Evolutionary conservation across 2,329 filamentous ascomycete species (phyloP).

Genomic region (Aspergillus sergii): DNA sequence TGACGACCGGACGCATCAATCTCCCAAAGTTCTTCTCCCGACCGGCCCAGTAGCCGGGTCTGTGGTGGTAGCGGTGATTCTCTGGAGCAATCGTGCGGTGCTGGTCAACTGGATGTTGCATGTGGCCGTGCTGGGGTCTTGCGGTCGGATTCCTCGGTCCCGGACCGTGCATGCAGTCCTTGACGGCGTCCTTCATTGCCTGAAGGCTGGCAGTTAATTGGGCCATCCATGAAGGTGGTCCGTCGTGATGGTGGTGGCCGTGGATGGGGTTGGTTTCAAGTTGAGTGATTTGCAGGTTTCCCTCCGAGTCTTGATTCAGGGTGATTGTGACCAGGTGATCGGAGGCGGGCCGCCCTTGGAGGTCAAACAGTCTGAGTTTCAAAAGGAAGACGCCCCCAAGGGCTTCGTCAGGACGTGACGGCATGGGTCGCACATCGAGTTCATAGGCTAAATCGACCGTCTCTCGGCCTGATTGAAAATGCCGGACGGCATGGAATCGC

Average conservation of each 20-base stretch:
- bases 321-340: constrained; percentile 32
- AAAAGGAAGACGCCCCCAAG: constrained; percentile 25
- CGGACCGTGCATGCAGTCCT: constrained; percentile 5
- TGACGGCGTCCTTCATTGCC: constrained; percentile 13
- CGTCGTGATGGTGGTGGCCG: neutral
- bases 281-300: constrained; percentile 29
- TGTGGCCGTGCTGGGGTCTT: neutral
- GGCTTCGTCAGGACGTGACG: constrained; percentile 17
- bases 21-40: constrained; percentile 27
- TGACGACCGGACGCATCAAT: constrained; percentile 37
- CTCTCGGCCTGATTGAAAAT: constrained; percentile 16
- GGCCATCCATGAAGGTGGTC: neutral
- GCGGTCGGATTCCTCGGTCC: neutral
- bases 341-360: constrained; percentile 28
- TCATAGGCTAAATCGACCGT: constrained; percentile 26
- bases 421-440: constrained; percentile 27
- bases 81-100: constrained; percentile 4
- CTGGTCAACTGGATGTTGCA: neutral
- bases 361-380: constrained; percentile 27
- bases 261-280: constrained; percentile 25
- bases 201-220: neutral
- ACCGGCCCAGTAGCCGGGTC: constrained; percentile 24
- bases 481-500: constrained; percentile 29
- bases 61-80: constrained; percentile 19
- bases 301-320: constrained; percentile 28